Evolutionary conservation across 805 yeast genomes (phyloP), one percentile per base, ranked within the genome.

Genomic region (Pichia gijzeniarum): DNA sequence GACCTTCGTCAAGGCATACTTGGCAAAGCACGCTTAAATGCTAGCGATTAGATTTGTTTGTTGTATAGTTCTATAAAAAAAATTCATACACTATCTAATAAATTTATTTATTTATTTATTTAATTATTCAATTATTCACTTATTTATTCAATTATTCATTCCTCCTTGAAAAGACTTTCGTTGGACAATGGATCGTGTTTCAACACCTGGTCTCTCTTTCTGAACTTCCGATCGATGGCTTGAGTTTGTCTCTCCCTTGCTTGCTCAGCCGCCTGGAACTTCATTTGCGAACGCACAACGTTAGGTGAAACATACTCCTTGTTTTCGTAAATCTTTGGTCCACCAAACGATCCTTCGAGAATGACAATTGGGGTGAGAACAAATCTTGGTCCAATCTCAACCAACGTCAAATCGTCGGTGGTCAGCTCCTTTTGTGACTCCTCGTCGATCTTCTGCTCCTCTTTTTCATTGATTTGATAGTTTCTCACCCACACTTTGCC

Each of bases 301-400:
- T 93, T 93, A 53, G 99, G 99, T 49, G 96, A 86, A 40, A 93
- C 96, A 66, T 86, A 93, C 67, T 91, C 93, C 72, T 87, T 90
- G 72, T 93, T 93, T 61, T 93, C 98, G 68, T 87, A 93, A 53
- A 93, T 89, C 74, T 90, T 88, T 53, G 98, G 96, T 18, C 99
- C 99, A 46, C 96, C 91, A 58, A 93, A 93, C 1, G 97, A 88
- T 40, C 99, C 99, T 70, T 93, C 98, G 52, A 91, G 74, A 43
- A 93, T 80, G 48, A 95, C 82, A 55, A 93, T 90, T 52, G 84
- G 81, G 3, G 98, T 91, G 71, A 93, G 74, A 30, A 93, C 98
- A 53, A 89, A 83, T 65, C 99, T 79, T 43, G 99, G 99, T 3
- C 99, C 99, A 55, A 93, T 88, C 71, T 93, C 99, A 48, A 93